Conservation (phyloP, 345 rosid species). For the Dimocarpus longan region DNA sequence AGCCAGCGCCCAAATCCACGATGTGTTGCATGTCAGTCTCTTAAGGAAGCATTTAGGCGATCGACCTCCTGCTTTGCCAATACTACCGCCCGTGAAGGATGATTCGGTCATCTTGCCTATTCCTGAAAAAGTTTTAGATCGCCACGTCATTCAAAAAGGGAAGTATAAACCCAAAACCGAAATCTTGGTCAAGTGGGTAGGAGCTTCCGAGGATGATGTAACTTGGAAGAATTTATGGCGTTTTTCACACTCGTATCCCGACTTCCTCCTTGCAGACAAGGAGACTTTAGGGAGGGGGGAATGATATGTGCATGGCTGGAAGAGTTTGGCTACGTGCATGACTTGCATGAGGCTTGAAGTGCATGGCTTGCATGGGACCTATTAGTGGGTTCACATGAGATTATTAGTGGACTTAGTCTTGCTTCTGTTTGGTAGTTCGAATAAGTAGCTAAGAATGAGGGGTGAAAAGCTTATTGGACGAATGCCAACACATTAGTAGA, state of each 20-base stretch:
- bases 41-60: neutral
- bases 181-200: neutral
- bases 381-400: too few relatives aligned
- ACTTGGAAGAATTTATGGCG: neutral
- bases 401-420: too few relatives aligned
- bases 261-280: conserved; percentile 9
- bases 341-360: too few relatives aligned
- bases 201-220: neutral
- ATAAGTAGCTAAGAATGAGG: too few relatives aligned
- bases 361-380: too few relatives aligned
- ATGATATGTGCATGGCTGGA: neutral
- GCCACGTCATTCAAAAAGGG: neutral
- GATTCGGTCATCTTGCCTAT: neutral
- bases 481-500: too few relatives aligned
- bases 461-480: too few relatives aligned
- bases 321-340: neutral
- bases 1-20: neutral
- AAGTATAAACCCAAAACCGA: neutral
- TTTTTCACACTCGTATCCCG: neutral
- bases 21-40: neutral
- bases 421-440: too few relatives aligned
- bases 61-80: neutral
- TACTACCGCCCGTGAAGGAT: too few relatives aligned
- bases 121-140: neutral
- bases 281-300: neutral